These are phyloP conservation scores for Cyclotella distinguenda DNA, from an alignment of 108 stramenopile genomes.

Conservation along the genomic window DNA sequence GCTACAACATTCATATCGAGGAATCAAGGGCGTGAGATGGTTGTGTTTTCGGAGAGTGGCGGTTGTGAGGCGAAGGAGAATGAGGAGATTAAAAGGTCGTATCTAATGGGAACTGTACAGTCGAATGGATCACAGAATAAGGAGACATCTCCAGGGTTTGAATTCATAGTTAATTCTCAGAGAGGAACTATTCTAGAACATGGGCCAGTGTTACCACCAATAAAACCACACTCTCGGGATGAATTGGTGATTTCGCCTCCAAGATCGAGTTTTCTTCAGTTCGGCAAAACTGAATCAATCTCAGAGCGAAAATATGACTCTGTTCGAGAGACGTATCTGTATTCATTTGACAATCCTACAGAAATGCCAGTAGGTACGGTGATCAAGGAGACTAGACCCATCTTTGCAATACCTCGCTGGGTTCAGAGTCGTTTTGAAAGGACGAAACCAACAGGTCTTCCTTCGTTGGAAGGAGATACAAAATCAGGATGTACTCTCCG, in stretches of 20 bases:
- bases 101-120: conserved; percentile 25
- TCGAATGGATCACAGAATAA: conserved; percentile 5
- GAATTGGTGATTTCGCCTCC: conserved; percentile 54
- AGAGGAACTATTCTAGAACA: conserved; percentile 17
- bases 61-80: conserved; percentile 19
- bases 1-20: conserved; percentile 66
- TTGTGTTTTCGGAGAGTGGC: conserved; percentile 68
- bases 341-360: conserved; percentile 14
- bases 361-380: not conserved
- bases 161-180: conserved; percentile 55
- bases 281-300: conserved; percentile 49
- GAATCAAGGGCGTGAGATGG: conserved; percentile 39
- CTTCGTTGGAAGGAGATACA: not conserved
- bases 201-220: conserved; percentile 41
- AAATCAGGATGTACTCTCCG: conserved; percentile 36
- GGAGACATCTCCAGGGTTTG: conserved; percentile 21
- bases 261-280: conserved; percentile 57
- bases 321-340: conserved; percentile 71
- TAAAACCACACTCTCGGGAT: conserved; percentile 1
- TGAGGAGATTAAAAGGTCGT: conserved; percentile 23
- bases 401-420: conserved; percentile 1
- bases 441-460: not conserved
- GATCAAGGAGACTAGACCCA: not conserved
- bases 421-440: not conserved
- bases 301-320: conserved; percentile 57